Base-by-base conservation (phyloP, 129 eudicot genomes). In the Smallanthus sonchifolius region DNA sequence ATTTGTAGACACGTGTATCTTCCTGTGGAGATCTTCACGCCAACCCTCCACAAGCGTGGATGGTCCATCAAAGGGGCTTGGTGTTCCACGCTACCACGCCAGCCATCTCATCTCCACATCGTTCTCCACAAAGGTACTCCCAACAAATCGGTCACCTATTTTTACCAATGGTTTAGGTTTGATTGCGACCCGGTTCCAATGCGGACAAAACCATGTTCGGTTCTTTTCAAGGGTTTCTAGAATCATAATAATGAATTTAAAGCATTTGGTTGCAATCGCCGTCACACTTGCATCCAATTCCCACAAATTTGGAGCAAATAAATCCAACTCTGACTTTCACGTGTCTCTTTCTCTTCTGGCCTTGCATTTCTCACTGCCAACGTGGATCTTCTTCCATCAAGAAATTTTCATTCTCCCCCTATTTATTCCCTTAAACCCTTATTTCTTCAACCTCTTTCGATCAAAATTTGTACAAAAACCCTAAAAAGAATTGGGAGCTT, bases 221-320 rank as follows among this genome's bases (percentile, higher is more conserved):
- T 70, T 51, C 45, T 15, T 32, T 47, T 45, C 64, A 48, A 17
- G 14, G 34, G 40, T 78, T 78, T 78, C 82, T 78, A 70, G 82
- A 78, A 70, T 55, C 16, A 7, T 24, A 61, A 7, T 24, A 61
- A 20, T 15, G 44, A 20, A 57, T 70, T 48, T 43, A 61, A 77
- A 44, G 42, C 55, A 76, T 20, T 62, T 72, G 68, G 77, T 45
- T 55, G 8, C 36, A 17, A 52, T 69, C 68, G 15, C 74, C 15
- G 35, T 78, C 77, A 72, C 66, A 28, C n/a, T 78, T 16, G 83
- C 79, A 79, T 73, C 83, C 68, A 42, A 73, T 79, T 79, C 83
- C 74, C 74, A 64, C 69, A 2, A 64, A 37, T 17, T 64, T n/a
- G 69, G 69, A 64, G 48, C 30, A 7, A 7, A 37, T 15, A 54